Evolutionary conservation across 176 grass and related monocot species (phyloP).

Genomic region (Melocanna baccifera): DNA sequence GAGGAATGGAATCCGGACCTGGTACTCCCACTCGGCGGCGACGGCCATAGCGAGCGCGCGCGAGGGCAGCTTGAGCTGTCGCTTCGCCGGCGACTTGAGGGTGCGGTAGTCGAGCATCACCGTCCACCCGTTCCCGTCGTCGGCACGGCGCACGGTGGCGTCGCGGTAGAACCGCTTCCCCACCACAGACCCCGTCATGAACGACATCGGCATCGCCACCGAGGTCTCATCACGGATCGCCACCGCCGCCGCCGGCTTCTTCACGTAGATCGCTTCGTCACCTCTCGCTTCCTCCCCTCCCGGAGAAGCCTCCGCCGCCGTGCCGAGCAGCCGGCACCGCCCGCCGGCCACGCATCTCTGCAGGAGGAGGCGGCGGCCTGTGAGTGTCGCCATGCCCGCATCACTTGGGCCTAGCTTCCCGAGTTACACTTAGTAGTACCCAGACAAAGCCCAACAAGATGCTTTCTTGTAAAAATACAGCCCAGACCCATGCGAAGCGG

Average conservation of each 20-base stretch:
- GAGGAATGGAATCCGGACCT: conserved; percentile 43
- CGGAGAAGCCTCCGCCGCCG: conserved; percentile 40
- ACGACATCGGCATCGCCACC: conserved; percentile 85
- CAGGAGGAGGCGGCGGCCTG: conserved; percentile 40
- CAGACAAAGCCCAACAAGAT: no score
- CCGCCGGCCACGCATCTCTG: conserved; percentile 30
- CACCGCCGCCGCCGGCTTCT: conserved; percentile 33
- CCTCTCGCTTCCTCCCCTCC: neutral
- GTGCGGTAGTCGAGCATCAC: conserved; percentile 99
- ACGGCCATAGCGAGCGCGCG: conserved; percentile 71
- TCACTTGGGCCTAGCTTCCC: conserved; percentile 20
- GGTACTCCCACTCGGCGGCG: conserved; percentile 95
- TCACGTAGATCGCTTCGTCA: conserved; percentile 57
- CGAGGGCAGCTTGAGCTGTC: conserved; percentile 69
- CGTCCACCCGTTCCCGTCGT: conserved; percentile 95
- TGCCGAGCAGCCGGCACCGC: conserved; percentile 29
- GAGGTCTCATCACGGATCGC: conserved; percentile 73
- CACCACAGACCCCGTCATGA: conserved; percentile 93
- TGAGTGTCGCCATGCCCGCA: conserved; percentile 41
- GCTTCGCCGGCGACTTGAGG: conserved; percentile 83
- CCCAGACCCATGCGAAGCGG: neutral
- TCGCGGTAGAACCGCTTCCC: conserved; percentile 91
- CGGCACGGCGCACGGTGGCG: conserved; percentile 65
- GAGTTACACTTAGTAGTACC: neutral
- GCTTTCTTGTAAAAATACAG: neutral